phyloP scores from a whole-genome alignment of 2,329 filamentous ascomycete species.

The Cladosporium colombiae region DNA sequence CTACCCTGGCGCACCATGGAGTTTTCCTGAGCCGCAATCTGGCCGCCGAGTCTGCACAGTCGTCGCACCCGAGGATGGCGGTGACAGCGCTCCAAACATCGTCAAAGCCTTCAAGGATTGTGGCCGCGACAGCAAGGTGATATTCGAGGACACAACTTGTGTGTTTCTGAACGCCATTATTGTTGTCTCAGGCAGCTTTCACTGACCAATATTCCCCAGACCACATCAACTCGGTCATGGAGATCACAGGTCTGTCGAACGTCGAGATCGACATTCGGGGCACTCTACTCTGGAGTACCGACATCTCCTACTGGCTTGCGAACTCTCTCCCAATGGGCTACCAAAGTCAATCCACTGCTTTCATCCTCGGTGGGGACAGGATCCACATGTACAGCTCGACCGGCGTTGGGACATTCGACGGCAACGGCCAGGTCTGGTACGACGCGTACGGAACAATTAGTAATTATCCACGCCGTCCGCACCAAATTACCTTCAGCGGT shows the following conservation, averaged over 20 bases:
- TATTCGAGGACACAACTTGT: conserved; percentile 54
- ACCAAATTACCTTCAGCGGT: conserved; percentile 54
- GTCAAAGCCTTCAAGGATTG: conserved; percentile 53
- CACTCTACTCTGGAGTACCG: conserved; percentile 46
- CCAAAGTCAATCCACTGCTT: conserved; percentile 58
- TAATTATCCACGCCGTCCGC: conserved; percentile 49
- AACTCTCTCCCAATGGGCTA: conserved; percentile 55
- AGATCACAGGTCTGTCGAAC: conserved; percentile 49
- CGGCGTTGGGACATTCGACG: conserved; percentile 57
- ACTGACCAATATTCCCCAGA: background rate
- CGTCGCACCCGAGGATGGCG: background rate
- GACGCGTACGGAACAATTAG: conserved; percentile 36
- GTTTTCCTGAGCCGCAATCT: background rate
- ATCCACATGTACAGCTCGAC: conserved; percentile 51
- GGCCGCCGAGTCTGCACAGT: conserved; percentile 13
- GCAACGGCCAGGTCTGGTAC: conserved; percentile 64
- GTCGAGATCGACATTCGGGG: conserved; percentile 52
- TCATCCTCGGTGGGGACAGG: conserved; percentile 56
- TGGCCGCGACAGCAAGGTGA: conserved; percentile 51
- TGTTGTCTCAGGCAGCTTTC: background rate
- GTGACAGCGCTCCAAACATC: conserved; percentile 56
- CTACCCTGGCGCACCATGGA: conserved; percentile 19
- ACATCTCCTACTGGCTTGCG: conserved; percentile 55
- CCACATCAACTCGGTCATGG: conserved; percentile 52
- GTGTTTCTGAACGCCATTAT: conserved; percentile 9